Conservation (phyloP, 2,329 filamentous ascomycete genomes). For the Dendryphion nanum region DNA sequence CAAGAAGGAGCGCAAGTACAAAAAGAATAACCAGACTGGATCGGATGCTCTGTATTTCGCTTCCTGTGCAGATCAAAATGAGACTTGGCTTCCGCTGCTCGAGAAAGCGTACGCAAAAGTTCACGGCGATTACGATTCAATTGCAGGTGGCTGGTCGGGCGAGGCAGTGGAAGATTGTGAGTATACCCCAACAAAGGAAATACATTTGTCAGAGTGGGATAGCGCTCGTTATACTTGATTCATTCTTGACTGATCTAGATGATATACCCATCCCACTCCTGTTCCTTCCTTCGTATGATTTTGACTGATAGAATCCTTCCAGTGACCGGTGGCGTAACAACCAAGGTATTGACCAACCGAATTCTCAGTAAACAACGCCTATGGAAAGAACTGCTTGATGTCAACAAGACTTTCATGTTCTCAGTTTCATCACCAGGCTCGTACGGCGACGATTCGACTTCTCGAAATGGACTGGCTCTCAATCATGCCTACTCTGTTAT, state of each 20-base stretch:
- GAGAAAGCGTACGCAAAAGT: conserved; percentile 85
- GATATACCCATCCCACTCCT: too few relatives aligned
- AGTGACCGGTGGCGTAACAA: conserved; percentile 68
- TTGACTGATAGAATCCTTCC: too few relatives aligned
- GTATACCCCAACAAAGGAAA: too few relatives aligned
- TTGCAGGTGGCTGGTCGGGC: conserved; percentile 69
- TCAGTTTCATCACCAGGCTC: conserved; percentile 57
- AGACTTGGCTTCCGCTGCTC: conserved; percentile 77
- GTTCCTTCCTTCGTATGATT: too few relatives aligned
- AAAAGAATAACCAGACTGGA: conserved; percentile 68
- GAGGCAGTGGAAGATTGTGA: conserved; percentile 55
- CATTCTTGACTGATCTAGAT: too few relatives aligned
- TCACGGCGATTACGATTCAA: conserved; percentile 74
- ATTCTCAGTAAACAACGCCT: conserved; percentile 76
- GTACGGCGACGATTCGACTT: conserved; percentile 59
- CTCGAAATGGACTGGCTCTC: conserved; percentile 44
- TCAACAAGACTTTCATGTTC: conserved; percentile 75
- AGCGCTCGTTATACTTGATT: too few relatives aligned
- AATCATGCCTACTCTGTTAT: conserved; percentile 58
- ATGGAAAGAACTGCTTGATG: conserved; percentile 75
- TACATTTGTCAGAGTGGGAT: too few relatives aligned
- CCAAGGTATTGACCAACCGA: conserved; percentile 64
- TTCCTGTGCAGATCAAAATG: conserved; percentile 70
- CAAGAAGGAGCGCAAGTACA: conserved; percentile 60
- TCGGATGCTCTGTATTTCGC: conserved; percentile 77